phyloP scores from a whole-genome alignment of 2,329 filamentous ascomycete genomes.

The Rhynchosporium agropyri region DNA sequence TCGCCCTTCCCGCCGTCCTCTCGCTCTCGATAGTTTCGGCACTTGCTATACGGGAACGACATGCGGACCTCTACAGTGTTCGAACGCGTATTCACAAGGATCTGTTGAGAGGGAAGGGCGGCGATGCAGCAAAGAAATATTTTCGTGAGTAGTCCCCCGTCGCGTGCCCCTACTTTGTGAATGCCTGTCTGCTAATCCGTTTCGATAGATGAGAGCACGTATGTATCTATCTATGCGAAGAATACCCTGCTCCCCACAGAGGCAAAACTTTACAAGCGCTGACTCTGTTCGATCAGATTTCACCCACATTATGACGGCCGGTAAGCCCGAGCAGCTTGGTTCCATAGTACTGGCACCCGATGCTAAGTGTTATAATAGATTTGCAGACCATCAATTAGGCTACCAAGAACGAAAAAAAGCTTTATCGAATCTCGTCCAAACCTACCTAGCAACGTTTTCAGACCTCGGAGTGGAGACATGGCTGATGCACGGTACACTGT shows the following conservation, averaged over 20 bases:
- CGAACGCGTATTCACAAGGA: slow-evolving; percentile 40
- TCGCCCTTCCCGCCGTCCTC: slow-evolving; percentile 34
- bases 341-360: background rate
- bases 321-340: slow-evolving; percentile 30
- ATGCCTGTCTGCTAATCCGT: slow-evolving; percentile 27
- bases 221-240: slow-evolving; percentile 26
- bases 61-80: slow-evolving; percentile 41
- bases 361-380: slow-evolving; percentile 36
- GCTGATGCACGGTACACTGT: slow-evolving; percentile 78
- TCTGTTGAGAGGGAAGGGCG: slow-evolving; percentile 38
- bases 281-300: slow-evolving; percentile 38
- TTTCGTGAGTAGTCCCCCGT: slow-evolving; percentile 42
- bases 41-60: slow-evolving; percentile 36
- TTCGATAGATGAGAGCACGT: slow-evolving; percentile 39
- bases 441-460: slow-evolving; percentile 70
- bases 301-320: slow-evolving; percentile 46
- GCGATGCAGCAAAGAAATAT: slow-evolving; percentile 44
- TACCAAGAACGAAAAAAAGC: slow-evolving; percentile 51
- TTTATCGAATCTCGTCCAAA: slow-evolving; percentile 71
- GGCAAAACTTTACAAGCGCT: slow-evolving; percentile 12
- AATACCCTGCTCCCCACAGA: background rate
- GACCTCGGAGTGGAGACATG: slow-evolving; percentile 53
- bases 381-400: slow-evolving; percentile 46
- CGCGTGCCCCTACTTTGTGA: slow-evolving; percentile 19
- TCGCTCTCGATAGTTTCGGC: slow-evolving; percentile 33